phyloP scores from a whole-genome alignment of 345 rosid genomes.

The Erodium maritimum region DNA sequence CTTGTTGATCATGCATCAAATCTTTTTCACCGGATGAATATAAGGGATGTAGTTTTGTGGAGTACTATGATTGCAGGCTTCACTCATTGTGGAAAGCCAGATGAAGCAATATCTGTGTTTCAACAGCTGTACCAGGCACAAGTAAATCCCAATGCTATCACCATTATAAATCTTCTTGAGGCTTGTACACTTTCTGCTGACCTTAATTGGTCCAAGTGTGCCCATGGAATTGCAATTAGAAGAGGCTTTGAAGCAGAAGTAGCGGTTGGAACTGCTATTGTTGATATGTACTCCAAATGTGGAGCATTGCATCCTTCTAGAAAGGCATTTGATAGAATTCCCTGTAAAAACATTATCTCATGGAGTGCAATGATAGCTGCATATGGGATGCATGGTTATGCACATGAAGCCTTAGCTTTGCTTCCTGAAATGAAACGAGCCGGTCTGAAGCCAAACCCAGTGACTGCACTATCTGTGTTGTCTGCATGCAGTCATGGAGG shows the following conservation, averaged over 20 bases:
- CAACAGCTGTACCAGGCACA: slow-evolving; percentile 25
- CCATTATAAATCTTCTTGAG: slow-evolving; percentile 40
- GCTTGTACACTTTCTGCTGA: slow-evolving; percentile 56
- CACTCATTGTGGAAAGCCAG: slow-evolving; percentile 33
- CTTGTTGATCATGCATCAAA: slow-evolving; percentile 32
- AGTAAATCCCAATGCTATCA: slow-evolving; percentile 33
- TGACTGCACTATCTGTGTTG: slow-evolving; percentile 48
- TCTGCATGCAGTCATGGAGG: slow-evolving; percentile 76
- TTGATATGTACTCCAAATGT: slow-evolving; percentile 62
- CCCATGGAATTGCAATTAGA: slow-evolving; percentile 56
- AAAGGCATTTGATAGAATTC: slow-evolving; percentile 39
- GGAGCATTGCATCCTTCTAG: slow-evolving; percentile 39
- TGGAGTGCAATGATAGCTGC: slow-evolving; percentile 74
- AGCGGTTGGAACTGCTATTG: slow-evolving; percentile 46
- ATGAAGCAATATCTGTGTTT: slow-evolving; percentile 44
- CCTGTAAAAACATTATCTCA: slow-evolving; percentile 29
- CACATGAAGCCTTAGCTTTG: slow-evolving; percentile 38
- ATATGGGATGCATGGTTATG: slow-evolving; percentile 53
- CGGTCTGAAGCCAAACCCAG: slow-evolving; percentile 37
- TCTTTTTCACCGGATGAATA: slow-evolving; percentile 22
- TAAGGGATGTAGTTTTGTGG: slow-evolving; percentile 50
- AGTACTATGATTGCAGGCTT: slow-evolving; percentile 61
- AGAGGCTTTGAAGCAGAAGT: slow-evolving; percentile 38
- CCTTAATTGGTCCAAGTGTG: slow-evolving; percentile 46
- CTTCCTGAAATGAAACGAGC: slow-evolving; percentile 37